phyloP scores from a whole-genome alignment of 805 yeast genomes.

The Blastobotrys mokoenaii region DNA sequence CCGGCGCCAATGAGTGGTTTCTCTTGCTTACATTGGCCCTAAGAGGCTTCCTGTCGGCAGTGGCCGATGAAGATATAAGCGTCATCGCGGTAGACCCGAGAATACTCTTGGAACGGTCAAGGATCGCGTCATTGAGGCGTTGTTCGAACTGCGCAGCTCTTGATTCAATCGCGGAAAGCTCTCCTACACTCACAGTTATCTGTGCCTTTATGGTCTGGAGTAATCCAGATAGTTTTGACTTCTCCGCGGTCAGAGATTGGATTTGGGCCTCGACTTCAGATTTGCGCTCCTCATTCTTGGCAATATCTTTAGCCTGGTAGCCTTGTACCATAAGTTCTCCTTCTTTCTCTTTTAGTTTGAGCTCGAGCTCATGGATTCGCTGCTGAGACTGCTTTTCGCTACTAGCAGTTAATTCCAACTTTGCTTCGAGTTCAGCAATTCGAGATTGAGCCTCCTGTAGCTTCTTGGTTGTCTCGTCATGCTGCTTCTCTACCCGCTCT shows the following conservation, averaged over 20 bases:
- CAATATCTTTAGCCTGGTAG: too few relatives aligned
- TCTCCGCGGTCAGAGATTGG: background rate
- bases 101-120: conserved; percentile 27
- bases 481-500: too few relatives aligned
- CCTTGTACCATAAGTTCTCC: background rate
- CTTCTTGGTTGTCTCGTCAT: too few relatives aligned
- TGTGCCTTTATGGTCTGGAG: conserved; percentile 21
- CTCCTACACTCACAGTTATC: conserved; percentile 20
- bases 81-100: conserved; percentile 22
- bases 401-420: too few relatives aligned
- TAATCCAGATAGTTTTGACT: background rate
- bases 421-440: too few relatives aligned
- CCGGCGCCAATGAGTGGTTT: conserved; percentile 13
- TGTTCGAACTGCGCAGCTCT: conserved; percentile 23
- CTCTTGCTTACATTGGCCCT: conserved; percentile 7
- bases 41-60: conserved; percentile 5
- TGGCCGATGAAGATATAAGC: conserved; percentile 13
- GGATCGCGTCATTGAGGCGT: conserved; percentile 20
- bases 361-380: background rate
- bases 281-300: background rate
- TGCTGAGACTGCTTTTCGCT: background rate
- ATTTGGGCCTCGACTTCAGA: background rate
- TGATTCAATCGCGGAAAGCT: conserved; percentile 24
- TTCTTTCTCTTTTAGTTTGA: background rate
- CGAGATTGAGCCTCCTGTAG: too few relatives aligned